Evolutionary conservation across 2,329 filamentous ascomycete species (phyloP).

Genomic region (Tolypocladium guangdongense): DNA sequence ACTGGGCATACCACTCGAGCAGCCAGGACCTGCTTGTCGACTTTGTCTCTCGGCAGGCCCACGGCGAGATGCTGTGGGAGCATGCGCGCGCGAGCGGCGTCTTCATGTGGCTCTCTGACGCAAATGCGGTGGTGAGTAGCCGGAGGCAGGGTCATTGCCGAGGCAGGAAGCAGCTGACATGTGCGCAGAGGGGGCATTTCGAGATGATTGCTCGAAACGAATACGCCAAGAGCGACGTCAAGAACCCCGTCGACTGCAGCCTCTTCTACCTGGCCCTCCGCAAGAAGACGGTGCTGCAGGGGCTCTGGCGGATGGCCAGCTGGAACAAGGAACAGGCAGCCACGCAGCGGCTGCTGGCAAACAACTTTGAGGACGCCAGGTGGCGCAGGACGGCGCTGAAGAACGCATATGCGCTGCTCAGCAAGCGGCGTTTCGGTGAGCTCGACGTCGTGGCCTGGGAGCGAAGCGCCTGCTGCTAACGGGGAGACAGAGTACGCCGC

Average conservation of each 20-base stretch:
- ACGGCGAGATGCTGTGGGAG: conserved; percentile 72
- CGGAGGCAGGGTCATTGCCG: no score
- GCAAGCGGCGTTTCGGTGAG: conserved; percentile 72
- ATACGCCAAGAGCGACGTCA: conserved; percentile 77
- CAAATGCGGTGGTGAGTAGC: conserved; percentile 56
- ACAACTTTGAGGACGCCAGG: conserved; percentile 78
- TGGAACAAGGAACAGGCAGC: conserved; percentile 80
- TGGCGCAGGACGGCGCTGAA: conserved; percentile 88
- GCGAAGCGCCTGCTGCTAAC: not conserved
- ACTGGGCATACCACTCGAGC: conserved; percentile 73
- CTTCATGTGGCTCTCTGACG: conserved; percentile 88
- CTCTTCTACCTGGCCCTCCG: conserved; percentile 82
- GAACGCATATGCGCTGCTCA: conserved; percentile 91
- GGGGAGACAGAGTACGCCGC: conserved; percentile 67
- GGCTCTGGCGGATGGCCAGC: conserved; percentile 86
- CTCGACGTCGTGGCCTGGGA: no score
- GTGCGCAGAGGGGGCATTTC: conserved; percentile 49
- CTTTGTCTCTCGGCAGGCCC: conserved; percentile 69
- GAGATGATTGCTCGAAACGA: conserved; percentile 88
- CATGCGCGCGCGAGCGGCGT: conserved; percentile 78
- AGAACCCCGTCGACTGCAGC: conserved; percentile 83
- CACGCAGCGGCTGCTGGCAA: conserved; percentile 71
- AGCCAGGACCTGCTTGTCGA: conserved; percentile 86
- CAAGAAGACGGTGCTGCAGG: conserved; percentile 84
- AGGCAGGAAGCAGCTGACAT: conserved; percentile 4